Conservation (phyloP, 768 basidiomycete species). For the Agrocybe pediades region DNA sequence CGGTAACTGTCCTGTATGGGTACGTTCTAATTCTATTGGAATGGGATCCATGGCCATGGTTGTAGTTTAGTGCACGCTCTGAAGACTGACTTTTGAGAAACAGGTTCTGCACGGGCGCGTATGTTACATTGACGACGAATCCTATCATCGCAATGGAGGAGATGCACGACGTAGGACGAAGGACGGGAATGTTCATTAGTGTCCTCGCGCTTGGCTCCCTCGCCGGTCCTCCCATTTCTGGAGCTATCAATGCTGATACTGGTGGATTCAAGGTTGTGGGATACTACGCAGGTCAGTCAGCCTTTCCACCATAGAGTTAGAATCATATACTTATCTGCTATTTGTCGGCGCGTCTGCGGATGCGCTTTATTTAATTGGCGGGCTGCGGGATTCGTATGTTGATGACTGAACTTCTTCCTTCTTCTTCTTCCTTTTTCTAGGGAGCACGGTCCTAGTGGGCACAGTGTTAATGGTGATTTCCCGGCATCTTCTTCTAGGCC, state of each 20-base stretch:
- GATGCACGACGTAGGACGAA: conserved; percentile 60
- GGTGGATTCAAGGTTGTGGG: conserved; percentile 57
- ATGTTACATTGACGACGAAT: conserved; percentile 53
- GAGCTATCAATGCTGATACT: conserved; percentile 58
- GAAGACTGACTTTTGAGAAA: too few relatives aligned
- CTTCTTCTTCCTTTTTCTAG: too few relatives aligned
- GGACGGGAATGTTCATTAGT: conserved; percentile 66
- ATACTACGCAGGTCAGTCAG: conserved; percentile 49
- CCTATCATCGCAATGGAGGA: conserved; percentile 66
- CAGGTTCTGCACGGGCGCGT: conserved; percentile 65
- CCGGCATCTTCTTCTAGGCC: conserved; percentile 23
- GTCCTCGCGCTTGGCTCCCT: conserved; percentile 64
- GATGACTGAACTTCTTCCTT: neutral
- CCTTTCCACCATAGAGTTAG: too few relatives aligned
- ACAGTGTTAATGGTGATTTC: conserved; percentile 25
- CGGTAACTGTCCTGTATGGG: conserved; percentile 66
- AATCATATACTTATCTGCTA: too few relatives aligned
- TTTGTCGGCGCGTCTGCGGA: too few relatives aligned
- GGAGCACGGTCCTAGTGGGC: conserved; percentile 25
- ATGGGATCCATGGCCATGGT: too few relatives aligned
- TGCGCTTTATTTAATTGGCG: neutral
- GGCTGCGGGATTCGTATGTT: neutral
- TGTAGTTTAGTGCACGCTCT: neutral
- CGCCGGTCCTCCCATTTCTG: conserved; percentile 73
- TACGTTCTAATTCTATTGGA: conserved; percentile 25